Evolutionary conservation across 164 flowering plant species (phyloP).

Genomic region (Warburgia ugandensis): DNA sequence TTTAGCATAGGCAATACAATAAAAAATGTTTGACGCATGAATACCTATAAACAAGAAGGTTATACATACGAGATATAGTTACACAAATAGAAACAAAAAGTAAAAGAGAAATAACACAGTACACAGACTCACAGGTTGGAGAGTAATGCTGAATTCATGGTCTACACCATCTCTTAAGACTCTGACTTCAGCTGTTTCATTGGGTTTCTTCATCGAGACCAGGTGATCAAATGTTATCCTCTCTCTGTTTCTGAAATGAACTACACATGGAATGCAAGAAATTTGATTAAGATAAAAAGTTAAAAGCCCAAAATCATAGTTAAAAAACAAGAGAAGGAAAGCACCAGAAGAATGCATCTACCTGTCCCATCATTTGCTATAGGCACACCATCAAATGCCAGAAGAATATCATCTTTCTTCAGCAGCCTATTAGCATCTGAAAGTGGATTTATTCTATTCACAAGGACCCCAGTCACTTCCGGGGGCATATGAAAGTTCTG

Average conservation of each 20-base stretch:
- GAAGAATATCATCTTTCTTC: conserved; percentile 78
- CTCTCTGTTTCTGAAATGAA: conserved; percentile 89
- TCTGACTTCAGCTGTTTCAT: conserved; percentile 62
- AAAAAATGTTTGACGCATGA: too few species aligned
- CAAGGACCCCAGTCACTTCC: conserved; percentile 84
- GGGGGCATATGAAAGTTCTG: conserved; percentile 62
- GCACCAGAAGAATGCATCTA: conserved; percentile 13
- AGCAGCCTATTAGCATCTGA: conserved; percentile 62
- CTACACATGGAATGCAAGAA: conserved; percentile 30
- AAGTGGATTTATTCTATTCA: conserved; percentile 77
- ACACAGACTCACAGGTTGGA: conserved; percentile 63
- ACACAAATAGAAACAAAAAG: too few species aligned
- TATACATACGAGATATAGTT: too few species aligned
- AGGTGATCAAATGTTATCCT: conserved; percentile 92
- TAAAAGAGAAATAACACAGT: too few species aligned
- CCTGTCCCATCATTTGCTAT: conserved; percentile 99
- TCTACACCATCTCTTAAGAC: conserved; percentile 68
- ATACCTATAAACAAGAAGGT: too few species aligned
- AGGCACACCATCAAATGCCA: conserved; percentile 83
- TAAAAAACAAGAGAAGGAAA: too few species aligned
- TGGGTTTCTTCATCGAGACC: conserved; percentile 93
- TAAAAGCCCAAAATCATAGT: not conserved
- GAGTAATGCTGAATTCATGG: conserved; percentile 44
- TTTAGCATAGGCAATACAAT: too few species aligned
- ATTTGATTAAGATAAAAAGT: not conserved